Evolutionary conservation across 1,284 basidiomycete species (phyloP).

Genomic region (Cryptococcus maquisensis): DNA sequence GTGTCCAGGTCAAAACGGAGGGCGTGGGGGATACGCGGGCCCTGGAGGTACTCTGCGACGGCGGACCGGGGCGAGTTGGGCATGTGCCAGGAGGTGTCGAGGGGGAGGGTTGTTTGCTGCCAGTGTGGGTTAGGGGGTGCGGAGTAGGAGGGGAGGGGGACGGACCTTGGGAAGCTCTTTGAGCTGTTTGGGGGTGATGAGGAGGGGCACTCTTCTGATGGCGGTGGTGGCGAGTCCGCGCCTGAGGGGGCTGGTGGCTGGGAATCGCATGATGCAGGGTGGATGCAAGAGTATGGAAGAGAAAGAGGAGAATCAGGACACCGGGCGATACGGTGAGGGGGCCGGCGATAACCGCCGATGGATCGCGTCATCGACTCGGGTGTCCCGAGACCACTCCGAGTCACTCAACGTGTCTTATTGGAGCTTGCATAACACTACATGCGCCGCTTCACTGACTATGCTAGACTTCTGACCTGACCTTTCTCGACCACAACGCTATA

Average conservation of each 20-base stretch:
- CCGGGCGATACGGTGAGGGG: accelerated
- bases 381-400: no score
- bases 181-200: slow-evolving; percentile 36
- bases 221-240: slow-evolving; percentile 7
- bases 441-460: no score
- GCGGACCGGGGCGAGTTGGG: slow-evolving; percentile 44
- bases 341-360: no score
- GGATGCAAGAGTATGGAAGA: background rate
- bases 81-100: slow-evolving; percentile 50
- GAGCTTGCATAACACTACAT: no score
- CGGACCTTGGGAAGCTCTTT: slow-evolving; percentile 34
- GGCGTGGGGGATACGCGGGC: slow-evolving; percentile 64
- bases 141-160: background rate
- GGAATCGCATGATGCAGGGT: slow-evolving; percentile 6
- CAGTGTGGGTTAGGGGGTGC: background rate
- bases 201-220: slow-evolving; percentile 24
- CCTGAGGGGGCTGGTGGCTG: slow-evolving; percentile 5
- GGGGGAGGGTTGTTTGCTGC: slow-evolving; percentile 31
- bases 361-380: no score
- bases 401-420: no score
- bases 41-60: slow-evolving; percentile 39
- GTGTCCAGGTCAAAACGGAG: slow-evolving; percentile 79
- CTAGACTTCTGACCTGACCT: no score
- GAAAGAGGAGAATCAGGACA: no score
- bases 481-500: no score